Conservation (phyloP, 23 red algal genomes). For the Agarophyton chilense region DNA sequence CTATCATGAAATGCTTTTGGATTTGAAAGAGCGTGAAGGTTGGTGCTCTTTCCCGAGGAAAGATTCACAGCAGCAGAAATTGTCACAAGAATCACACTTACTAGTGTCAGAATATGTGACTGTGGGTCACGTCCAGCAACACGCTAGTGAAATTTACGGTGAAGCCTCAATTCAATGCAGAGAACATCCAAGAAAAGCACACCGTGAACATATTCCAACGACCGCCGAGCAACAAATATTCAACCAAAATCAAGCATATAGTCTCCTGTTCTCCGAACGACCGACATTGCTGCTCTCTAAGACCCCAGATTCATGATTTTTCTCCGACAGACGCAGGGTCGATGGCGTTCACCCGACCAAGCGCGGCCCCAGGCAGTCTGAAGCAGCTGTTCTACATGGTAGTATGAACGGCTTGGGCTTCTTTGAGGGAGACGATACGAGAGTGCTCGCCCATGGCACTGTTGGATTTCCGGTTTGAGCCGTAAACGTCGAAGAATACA, state of each 20-base stretch:
- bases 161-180: slow-evolving; percentile 47
- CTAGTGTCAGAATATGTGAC: background rate
- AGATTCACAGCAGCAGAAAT: background rate
- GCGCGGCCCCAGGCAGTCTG: slow-evolving; percentile 56
- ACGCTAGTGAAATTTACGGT: background rate
- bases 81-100: background rate
- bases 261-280: background rate
- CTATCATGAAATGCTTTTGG: background rate
- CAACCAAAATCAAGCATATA: background rate
- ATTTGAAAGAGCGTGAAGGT: slow-evolving; percentile 21
- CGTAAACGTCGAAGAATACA: slow-evolving; percentile 68
- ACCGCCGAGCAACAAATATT: slow-evolving; percentile 34
- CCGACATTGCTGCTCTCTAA: slow-evolving; percentile 12
- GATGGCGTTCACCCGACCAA: slow-evolving; percentile 77
- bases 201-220: slow-evolving; percentile 52
- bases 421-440: slow-evolving; percentile 84
- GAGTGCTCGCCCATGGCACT: slow-evolving; percentile 86
- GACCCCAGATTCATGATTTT: slow-evolving; percentile 42
- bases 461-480: slow-evolving; percentile 69
- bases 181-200: slow-evolving; percentile 49
- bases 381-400: slow-evolving; percentile 67
- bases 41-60: slow-evolving; percentile 31
- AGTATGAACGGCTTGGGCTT: slow-evolving; percentile 79
- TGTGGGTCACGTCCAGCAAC: background rate
- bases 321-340: slow-evolving; percentile 14